These are phyloP conservation scores for Coemansia sp. DNA, from an alignment of 192 early-diverging fungal species.

Conservation along the genomic window DNA sequence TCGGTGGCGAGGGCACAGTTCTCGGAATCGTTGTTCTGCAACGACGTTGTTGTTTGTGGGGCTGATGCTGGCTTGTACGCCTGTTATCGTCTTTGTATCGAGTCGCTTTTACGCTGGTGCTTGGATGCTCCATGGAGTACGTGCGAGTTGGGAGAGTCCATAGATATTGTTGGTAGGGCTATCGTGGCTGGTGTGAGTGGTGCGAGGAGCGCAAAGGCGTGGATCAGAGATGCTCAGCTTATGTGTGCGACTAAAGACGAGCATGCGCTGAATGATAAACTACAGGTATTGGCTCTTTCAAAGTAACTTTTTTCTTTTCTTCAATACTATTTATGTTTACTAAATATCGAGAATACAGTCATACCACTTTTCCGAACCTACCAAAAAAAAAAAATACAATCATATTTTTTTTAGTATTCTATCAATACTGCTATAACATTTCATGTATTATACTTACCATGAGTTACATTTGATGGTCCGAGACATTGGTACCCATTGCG, in stretches of 20 bases:
- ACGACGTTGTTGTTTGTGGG: background rate
- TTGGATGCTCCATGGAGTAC: background rate
- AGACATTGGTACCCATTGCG: constrained; percentile 60
- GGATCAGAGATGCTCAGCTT: constrained; percentile 28
- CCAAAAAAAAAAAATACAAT: background rate
- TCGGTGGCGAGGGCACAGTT: constrained; percentile 16
- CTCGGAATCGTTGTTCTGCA: constrained; percentile 18
- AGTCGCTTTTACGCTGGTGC: constrained; percentile 19
- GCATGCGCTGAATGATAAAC: background rate
- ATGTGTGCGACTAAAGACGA: background rate
- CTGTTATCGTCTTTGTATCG: constrained; percentile 15
- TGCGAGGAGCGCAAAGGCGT: background rate
- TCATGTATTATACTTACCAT: constrained; percentile 42
- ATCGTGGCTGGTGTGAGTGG: constrained; percentile 11
- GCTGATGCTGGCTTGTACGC: background rate
- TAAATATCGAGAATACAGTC: constrained; percentile 31
- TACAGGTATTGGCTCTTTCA: background rate
- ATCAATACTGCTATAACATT: background rate
- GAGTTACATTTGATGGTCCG: constrained; percentile 60
- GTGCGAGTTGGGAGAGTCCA: background rate
- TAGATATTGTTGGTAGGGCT: constrained; percentile 19
- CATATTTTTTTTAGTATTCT: background rate
- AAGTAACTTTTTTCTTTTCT: background rate
- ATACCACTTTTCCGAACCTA: constrained; percentile 39
- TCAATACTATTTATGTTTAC: background rate